Base-by-base conservation (phyloP, 768 basidiomycete genomes). In the Boletus rubropictus region DNA sequence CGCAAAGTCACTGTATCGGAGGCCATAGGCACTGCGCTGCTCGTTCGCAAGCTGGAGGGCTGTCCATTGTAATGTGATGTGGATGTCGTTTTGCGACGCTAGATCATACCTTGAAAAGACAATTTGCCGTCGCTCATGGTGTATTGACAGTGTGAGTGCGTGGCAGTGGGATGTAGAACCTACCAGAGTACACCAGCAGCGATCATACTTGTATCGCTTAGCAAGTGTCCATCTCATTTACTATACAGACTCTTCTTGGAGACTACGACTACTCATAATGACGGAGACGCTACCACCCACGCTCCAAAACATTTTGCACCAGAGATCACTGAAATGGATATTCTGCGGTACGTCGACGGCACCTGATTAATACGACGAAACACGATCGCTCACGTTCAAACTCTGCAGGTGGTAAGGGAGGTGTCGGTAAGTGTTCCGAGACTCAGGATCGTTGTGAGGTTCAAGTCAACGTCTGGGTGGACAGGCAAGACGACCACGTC, bases 401-500 rank as follows among this genome's bases (percentile, higher is more conserved):
- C 39, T 46, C 48, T 39, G 29, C 60, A 96, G 93, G 94, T 75
- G 94, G 94, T 44, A 98, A 97, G 79, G 96, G 91, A 69, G 96
- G 94, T 75, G 96, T 98, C 54, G 92, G 94, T 86, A 66, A 67
- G 87, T 72, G 17, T 2, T 38, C 41, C 24, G 17, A 35, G 14
- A 24, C 27, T 35, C 34, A 2, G 12, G 20, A 42, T 14, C 21
- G n/a, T 39, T 38, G 11, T 35, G 8, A 20, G 6, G 10, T 32
- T 25, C 25, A 21, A n/a, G 24, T n/a, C 17, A 32, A 44, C 27
- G 22, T 28, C 15, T n/a, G 10, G 29, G 22, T 42, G 29, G 29
- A 44, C 63, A 91, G 94, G 95, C 46, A 99, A 99, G 76, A 99
- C 96, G 2, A 98, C 96, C 0, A 96, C 96, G 4, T 94, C 92